Evolutionary conservation across 176 grass and related monocot species (phyloP).

Genomic region (Phragmites australis): DNA sequence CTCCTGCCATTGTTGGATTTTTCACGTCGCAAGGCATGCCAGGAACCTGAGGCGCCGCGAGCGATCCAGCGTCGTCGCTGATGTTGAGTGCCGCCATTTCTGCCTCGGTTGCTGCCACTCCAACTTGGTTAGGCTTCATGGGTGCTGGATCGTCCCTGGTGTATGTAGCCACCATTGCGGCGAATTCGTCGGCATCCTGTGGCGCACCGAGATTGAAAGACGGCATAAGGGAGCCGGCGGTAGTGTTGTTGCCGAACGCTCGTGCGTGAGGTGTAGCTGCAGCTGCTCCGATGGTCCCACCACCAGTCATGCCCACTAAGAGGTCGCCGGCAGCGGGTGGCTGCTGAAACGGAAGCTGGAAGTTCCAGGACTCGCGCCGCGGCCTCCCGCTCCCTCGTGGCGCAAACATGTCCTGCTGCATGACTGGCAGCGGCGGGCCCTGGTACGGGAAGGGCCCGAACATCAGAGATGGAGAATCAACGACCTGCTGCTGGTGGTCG

Average conservation of each 20-base stretch:
- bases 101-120: background rate
- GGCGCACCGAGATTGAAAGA: background rate
- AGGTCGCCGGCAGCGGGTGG: background rate
- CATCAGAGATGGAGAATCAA: background rate
- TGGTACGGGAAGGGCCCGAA: constrained; percentile 20
- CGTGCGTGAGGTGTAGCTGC: too few species aligned
- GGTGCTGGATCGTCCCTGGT: background rate
- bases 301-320: background rate
- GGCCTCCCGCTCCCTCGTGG: too few species aligned
- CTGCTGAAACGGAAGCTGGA: background rate
- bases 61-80: background rate
- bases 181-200: background rate
- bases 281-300: background rate
- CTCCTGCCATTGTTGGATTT: background rate
- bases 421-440: background rate
- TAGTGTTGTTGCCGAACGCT: background rate
- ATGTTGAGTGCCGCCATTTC: background rate
- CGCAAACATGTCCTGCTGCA: background rate
- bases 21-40: background rate
- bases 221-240: background rate
- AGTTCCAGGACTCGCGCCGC: too few species aligned
- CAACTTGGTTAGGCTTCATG: background rate
- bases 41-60: background rate
- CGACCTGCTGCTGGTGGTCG: background rate
- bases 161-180: background rate